A percentile compares a stretch with the other conserved stretches of the same genome.
Evolutionary conservation across 2,329 filamentous ascomycete species (phyloP).

Genomic region (Colletotrichum sp.): DNA sequence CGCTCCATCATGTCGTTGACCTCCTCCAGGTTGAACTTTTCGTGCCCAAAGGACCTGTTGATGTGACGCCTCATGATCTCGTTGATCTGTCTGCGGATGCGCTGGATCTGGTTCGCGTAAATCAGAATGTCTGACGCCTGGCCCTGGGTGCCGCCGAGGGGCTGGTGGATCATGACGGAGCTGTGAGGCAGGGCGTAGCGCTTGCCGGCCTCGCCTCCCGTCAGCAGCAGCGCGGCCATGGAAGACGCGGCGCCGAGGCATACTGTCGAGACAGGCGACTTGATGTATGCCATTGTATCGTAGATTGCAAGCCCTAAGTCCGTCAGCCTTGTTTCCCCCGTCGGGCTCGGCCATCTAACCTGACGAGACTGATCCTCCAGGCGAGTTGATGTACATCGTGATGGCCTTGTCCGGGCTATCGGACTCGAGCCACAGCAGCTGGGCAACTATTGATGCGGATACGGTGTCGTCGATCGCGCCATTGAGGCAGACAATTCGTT

Average conservation of each 20-base stretch:
- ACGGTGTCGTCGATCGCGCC: conserved; percentile 88
- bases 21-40: conserved; percentile 79
- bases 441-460: conserved; percentile 92
- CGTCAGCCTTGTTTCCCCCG: background rate
- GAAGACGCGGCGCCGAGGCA: conserved; percentile 93
- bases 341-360: conserved; percentile 39
- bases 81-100: conserved; percentile 85
- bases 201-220: conserved; percentile 83
- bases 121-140: conserved; percentile 87
- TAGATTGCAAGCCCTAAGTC: conserved; percentile 78
- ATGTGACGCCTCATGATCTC: conserved; percentile 87
- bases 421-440: conserved; percentile 96
- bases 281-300: conserved; percentile 98
- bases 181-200: conserved; percentile 91
- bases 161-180: conserved; percentile 97
- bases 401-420: conserved; percentile 95
- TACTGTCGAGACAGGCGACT: conserved; percentile 89
- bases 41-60: conserved; percentile 74
- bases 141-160: conserved; percentile 73
- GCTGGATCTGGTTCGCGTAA: conserved; percentile 94
- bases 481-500: conserved; percentile 94
- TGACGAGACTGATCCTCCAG: conserved; percentile 85
- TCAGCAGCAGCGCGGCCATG: conserved; percentile 90
- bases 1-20: conserved; percentile 96
- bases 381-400: conserved; percentile 97